These are phyloP conservation scores for Castanopsis chinensis DNA, from an alignment of 306 rosid genomes.

Conservation along the genomic window DNA sequence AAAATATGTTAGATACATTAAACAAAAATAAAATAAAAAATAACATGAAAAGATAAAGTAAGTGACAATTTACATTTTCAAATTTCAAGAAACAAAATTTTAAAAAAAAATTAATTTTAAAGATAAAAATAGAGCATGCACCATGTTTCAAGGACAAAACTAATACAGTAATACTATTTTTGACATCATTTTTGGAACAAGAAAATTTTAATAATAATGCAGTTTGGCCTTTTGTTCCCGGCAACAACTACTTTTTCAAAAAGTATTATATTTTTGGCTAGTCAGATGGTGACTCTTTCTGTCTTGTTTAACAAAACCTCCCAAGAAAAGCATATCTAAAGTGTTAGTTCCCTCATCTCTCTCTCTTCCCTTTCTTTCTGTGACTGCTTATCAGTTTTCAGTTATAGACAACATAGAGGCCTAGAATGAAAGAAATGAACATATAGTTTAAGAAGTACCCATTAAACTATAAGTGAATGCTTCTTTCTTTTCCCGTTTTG, in stretches of 20 bases:
- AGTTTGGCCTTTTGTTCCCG: slow-evolving; percentile 7
- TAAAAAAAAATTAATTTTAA: too few species aligned
- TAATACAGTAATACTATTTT: too few species aligned
- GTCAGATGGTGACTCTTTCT: slow-evolving; percentile 14
- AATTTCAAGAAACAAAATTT: too few species aligned
- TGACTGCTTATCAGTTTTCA: not conserved
- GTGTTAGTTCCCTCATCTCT: not conserved
- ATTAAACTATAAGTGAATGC: not conserved
- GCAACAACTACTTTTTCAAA: slow-evolving; percentile 12
- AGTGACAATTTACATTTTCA: too few species aligned
- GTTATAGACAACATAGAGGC: not conserved
- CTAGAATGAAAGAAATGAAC: not conserved
- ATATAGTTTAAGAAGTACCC: not conserved
- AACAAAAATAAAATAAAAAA: too few species aligned
- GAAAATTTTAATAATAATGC: not conserved
- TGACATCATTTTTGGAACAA: not conserved
- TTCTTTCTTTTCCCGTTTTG: not conserved
- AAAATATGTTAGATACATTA: too few species aligned
- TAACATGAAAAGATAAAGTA: too few species aligned
- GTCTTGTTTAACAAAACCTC: slow-evolving; percentile 16
- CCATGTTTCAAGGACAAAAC: too few species aligned
- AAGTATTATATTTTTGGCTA: slow-evolving; percentile 5
- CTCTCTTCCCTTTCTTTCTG: not conserved
- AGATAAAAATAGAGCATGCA: too few species aligned
- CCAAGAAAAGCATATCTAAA: slow-evolving; percentile 17